These are phyloP conservation scores for Nigrospora oryzae DNA, from an alignment of 2,329 filamentous ascomycete genomes.

Conservation along the genomic window DNA sequence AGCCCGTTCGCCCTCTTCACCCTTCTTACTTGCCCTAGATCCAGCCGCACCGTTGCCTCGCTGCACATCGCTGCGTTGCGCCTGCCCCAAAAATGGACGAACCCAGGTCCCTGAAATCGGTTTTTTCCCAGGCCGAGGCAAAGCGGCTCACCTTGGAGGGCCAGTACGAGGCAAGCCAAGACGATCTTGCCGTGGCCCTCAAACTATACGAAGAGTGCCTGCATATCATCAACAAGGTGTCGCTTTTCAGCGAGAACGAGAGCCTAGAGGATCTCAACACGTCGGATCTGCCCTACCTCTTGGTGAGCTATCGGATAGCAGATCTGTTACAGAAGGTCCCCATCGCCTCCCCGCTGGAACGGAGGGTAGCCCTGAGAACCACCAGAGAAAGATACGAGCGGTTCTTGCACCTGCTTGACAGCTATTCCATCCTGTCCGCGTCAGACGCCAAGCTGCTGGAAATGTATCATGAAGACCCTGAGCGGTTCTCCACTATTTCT, in stretches of 20 bases:
- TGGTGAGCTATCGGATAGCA: slow-evolving; percentile 69
- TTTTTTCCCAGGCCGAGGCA: slow-evolving; percentile 41
- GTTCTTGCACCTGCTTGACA: slow-evolving; percentile 69
- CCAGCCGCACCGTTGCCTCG: slow-evolving; percentile 2
- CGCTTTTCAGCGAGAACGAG: slow-evolving; percentile 89
- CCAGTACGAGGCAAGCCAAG: slow-evolving; percentile 54
- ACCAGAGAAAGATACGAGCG: slow-evolving; percentile 67
- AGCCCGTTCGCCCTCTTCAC: too few species aligned
- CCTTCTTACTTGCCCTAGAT: neutral
- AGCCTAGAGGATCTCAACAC: slow-evolving; percentile 79
- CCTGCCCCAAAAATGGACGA: slow-evolving; percentile 21
- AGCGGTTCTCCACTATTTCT: slow-evolving; percentile 64
- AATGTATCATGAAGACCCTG: slow-evolving; percentile 62
- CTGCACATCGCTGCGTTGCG: neutral
- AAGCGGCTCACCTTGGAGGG: slow-evolving; percentile 51
- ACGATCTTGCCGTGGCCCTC: slow-evolving; percentile 37
- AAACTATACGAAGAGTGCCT: slow-evolving; percentile 66
- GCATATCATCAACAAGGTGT: slow-evolving; percentile 58
- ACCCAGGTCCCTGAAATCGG: slow-evolving; percentile 39
- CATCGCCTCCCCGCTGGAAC: slow-evolving; percentile 40
- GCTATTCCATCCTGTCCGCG: slow-evolving; percentile 63
- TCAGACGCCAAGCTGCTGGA: slow-evolving; percentile 63
- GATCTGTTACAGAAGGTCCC: slow-evolving; percentile 67
- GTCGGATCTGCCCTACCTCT: slow-evolving; percentile 76
- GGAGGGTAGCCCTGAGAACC: slow-evolving; percentile 52